Base-by-base conservation (phyloP, 345 rosid genomes). In the Laguncularia racemosa region DNA sequence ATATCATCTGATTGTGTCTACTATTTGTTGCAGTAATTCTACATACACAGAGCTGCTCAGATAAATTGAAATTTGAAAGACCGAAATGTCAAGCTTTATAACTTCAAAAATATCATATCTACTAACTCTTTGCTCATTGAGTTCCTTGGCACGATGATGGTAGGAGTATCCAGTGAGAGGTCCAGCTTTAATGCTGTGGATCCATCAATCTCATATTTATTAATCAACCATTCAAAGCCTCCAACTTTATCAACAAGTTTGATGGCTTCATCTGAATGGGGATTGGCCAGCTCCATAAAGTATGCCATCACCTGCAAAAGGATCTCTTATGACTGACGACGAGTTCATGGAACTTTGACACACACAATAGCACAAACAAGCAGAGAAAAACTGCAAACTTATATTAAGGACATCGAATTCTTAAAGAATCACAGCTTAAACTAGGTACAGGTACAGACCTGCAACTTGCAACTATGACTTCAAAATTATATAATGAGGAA, bases 201-300 rank as follows among this genome's bases (percentile, higher is more conserved):
- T 62, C 99, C 99, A 66, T 93, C 99, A 65, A 93, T 87, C 73
- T 93, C 99, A 63, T 83, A 78, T 72, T 93, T 93, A 74, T 89
- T 86, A 72, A 93, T 82, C 57, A 89, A 74, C 99, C 99, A 85
- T 87, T 93, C 99, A 72, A 93, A 84, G 62, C 76, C 99, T 51
- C 99, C 99, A 74, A 93, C 97, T 81, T 87, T 93, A 73, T 89
- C 99, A 59, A 83, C 97, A 61, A 93, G 95, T 74, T 89, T 82
- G 59, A 93, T 87, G 62, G 84, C 96, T 80, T 93, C 99, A 76
- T 93, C 97, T 56, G 88, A 55, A 64, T 83, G 86, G 64, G 99
- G 99, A 46, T 85, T 85, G 44, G 97, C 95, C 74, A 93, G 96
- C 75, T 76, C 97, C 96, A 85, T 85, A 72, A 93, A 93, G 69